These are phyloP conservation scores for Verticillium zaregamsianum DNA, from an alignment of 2,329 filamentous ascomycete species.

Conservation along the genomic window DNA sequence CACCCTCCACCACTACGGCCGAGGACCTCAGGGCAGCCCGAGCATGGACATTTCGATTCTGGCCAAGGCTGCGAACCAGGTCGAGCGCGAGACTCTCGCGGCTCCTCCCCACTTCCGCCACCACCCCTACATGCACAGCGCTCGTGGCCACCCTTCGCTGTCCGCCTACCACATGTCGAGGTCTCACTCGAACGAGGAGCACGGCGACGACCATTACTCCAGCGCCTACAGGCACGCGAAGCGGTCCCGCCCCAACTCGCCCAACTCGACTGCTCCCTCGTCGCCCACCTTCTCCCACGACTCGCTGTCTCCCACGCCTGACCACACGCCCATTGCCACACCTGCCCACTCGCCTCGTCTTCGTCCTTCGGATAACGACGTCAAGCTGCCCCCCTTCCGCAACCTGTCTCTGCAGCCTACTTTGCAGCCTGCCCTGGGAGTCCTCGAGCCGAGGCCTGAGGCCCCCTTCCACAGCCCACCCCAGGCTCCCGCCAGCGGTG, in stretches of 20 bases:
- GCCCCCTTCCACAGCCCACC: conserved; percentile 31
- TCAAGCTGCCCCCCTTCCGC: conserved; percentile 82
- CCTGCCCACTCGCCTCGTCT: conserved; percentile 92
- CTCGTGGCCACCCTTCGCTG: conserved; percentile 65
- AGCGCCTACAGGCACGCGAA: conserved; percentile 70
- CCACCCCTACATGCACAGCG: conserved; percentile 47
- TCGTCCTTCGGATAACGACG: conserved; percentile 69
- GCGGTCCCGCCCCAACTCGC: conserved; percentile 87
- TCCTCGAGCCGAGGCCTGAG: conserved; percentile 54
- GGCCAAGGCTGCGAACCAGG: conserved; percentile 56
- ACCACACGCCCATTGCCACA: conserved; percentile 97
- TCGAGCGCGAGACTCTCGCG: conserved; percentile 53
- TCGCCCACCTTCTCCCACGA: conserved; percentile 96
- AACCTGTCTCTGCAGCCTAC: conserved; percentile 51
- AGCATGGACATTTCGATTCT: conserved; percentile 55
- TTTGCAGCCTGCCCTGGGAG: conserved; percentile 52
- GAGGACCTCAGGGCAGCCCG: conserved; percentile 31
- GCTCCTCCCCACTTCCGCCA: conserved; percentile 40
- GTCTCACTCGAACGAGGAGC: conserved; percentile 77
- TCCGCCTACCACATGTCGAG: conserved; percentile 93
- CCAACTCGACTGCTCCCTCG: conserved; percentile 91
- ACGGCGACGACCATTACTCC: conserved; percentile 70
- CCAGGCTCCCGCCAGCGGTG: conserved; percentile 49
- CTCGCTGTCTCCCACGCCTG: conserved; percentile 89
- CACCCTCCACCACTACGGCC: conserved; percentile 43